Percentiles rank a stretch among this genome's conserved stretches.
Conservation (phyloP, 441 rosid species). For the Metrosideros polymorpha region DNA sequence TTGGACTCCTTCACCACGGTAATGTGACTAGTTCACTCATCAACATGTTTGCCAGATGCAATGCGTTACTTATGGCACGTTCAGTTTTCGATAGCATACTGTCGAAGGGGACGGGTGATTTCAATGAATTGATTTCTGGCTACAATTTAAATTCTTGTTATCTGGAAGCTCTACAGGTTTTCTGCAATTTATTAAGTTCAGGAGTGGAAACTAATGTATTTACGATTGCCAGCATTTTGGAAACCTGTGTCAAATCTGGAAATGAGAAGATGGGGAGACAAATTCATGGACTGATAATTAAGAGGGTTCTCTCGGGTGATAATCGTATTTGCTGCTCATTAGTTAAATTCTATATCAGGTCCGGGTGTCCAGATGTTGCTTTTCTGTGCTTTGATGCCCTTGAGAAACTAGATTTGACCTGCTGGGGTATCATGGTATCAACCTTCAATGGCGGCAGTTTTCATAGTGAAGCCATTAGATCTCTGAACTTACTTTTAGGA, state of each 20-base stretch:
- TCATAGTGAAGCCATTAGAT: slow-evolving; percentile 13
- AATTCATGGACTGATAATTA: slow-evolving; percentile 16
- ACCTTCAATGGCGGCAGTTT: slow-evolving; percentile 12
- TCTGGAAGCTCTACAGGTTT: slow-evolving; percentile 8
- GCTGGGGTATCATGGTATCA: slow-evolving; percentile 20
- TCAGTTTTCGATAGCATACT: slow-evolving; percentile 5
- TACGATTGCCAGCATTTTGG: slow-evolving; percentile 17
- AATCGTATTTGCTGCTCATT: slow-evolving; percentile 15
- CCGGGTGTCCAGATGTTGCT: slow-evolving; percentile 9
- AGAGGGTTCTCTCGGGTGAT: slow-evolving; percentile 14
- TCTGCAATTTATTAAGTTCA: background rate
- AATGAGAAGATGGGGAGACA: slow-evolving; percentile 11
- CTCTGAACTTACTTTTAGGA: slow-evolving; percentile 5
- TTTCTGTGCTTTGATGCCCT: slow-evolving; percentile 9
- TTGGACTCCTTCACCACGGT: slow-evolving; percentile 10
- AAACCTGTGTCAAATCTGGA: slow-evolving; percentile 15
- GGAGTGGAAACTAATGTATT: slow-evolving; percentile 12
- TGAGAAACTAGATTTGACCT: slow-evolving; percentile 12
- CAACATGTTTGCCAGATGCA: slow-evolving; percentile 22
- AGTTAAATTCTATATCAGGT: slow-evolving; percentile 16
- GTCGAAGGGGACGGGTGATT: slow-evolving; percentile 1
- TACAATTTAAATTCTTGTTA: slow-evolving; percentile 4
- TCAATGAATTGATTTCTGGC: slow-evolving; percentile 28
- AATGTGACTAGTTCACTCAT: slow-evolving; percentile 15
- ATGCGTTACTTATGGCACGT: slow-evolving; percentile 10